These are phyloP conservation scores for Eragrostis curvula DNA, from an alignment of 176 grass and related monocot genomes.

Conservation along the genomic window DNA sequence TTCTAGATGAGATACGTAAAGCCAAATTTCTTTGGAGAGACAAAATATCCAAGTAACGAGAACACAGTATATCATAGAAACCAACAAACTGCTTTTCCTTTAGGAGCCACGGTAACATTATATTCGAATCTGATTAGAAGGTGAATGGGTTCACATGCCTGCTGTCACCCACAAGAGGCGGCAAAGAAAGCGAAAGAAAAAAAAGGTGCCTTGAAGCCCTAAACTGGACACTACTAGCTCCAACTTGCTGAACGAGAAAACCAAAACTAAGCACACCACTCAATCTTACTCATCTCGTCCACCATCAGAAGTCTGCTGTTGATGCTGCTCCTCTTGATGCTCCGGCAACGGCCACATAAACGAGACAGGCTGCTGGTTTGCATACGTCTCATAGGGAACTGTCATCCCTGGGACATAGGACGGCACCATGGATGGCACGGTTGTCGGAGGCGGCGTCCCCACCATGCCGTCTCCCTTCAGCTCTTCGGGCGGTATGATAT, in stretches of 20 bases:
- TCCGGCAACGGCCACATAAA: slow-evolving; percentile 47
- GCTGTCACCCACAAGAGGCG: neutral
- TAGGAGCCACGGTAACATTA: neutral
- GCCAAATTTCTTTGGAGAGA: neutral
- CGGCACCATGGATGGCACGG: slow-evolving; percentile 5
- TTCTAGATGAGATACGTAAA: neutral
- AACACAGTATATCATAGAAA: neutral
- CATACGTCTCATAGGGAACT: slow-evolving; percentile 9
- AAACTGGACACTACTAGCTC: neutral
- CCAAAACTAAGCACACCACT: neutral
- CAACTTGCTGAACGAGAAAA: neutral
- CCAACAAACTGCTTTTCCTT: neutral
- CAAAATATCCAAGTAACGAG: neutral
- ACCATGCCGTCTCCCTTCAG: slow-evolving; percentile 39
- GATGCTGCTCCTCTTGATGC: slow-evolving; percentile 31
- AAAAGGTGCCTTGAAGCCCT: neutral
- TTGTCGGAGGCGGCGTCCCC: neutral
- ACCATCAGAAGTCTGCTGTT: slow-evolving; percentile 10
- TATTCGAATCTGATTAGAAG: too few relatives aligned
- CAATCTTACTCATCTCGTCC: neutral
- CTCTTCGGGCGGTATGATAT: slow-evolving; percentile 59
- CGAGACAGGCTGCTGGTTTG: slow-evolving; percentile 33
- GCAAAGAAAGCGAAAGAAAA: neutral
- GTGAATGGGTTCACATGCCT: too few relatives aligned
- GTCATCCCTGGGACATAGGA: slow-evolving; percentile 36